Percentiles rank a stretch among this genome's conserved stretches.
Evolutionary conservation across 2,329 filamentous ascomycete species (phyloP).

Genomic region (Trichoderma sp.): DNA sequence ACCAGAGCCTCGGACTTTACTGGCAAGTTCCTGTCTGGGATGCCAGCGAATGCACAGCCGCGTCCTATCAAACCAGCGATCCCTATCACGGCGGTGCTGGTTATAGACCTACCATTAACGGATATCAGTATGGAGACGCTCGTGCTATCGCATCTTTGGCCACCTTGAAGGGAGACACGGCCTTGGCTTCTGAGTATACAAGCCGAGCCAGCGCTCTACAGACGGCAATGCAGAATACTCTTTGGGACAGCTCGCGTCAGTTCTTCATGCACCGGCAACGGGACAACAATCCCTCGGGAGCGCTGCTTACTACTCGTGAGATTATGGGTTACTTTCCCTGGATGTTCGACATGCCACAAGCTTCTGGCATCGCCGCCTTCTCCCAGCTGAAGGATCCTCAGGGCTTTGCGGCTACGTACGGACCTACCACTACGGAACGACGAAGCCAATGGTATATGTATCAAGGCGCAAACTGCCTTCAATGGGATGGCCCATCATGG

Average conservation of each 20-base stretch:
- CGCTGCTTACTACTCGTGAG: neutral
- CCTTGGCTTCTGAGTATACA: neutral
- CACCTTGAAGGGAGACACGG: neutral
- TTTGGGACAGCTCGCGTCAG: neutral
- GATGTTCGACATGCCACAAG: neutral
- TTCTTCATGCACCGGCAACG: neutral
- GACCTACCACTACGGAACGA: neutral
- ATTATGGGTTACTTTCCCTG: neutral
- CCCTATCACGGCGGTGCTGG: neutral
- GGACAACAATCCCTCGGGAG: neutral
- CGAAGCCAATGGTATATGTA: neutral
- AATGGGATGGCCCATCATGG: constrained; percentile 3
- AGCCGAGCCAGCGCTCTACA: neutral
- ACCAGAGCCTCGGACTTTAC: neutral
- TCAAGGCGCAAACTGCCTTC: neutral
- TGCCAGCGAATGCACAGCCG: neutral
- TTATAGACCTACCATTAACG: neutral
- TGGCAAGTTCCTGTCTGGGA: neutral
- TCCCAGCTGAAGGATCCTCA: neutral
- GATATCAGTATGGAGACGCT: neutral
- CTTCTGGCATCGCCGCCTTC: neutral
- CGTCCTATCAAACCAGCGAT: neutral
- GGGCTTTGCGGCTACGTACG: neutral
- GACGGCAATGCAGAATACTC: neutral
- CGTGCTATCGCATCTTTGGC: neutral